phyloP scores from a whole-genome alignment of 176 grass and related monocot species.

The Musa itinerans region DNA sequence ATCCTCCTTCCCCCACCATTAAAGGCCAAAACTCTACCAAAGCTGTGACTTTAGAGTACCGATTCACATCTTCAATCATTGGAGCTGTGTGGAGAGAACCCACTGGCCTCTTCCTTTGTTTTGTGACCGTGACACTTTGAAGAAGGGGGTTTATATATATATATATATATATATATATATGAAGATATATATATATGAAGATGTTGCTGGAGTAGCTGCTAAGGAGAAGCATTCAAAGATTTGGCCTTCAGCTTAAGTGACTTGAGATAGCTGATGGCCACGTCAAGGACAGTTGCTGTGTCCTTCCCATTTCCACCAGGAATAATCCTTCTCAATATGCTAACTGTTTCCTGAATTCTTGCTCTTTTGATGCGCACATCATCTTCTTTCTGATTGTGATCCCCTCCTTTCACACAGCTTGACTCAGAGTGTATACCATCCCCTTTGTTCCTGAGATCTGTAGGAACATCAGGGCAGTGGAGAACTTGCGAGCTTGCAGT shows the following conservation, averaged over 20 bases:
- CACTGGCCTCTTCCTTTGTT: conserved; percentile 6
- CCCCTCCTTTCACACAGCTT: conserved; percentile 53
- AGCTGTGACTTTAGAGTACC: background rate
- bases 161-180: background rate
- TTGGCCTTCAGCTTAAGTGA: conserved; percentile 86
- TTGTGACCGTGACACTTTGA: background rate
- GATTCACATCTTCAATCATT: conserved; percentile 24
- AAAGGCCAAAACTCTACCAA: conserved; percentile 7
- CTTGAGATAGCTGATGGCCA: conserved; percentile 84
- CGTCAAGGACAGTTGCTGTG: conserved; percentile 66
- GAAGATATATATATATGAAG: background rate
- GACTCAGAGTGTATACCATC: conserved; percentile 39
- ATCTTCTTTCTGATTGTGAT: conserved; percentile 25
- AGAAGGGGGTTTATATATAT: background rate
- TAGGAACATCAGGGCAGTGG: conserved; percentile 16
- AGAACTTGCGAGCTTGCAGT: conserved; percentile 64
- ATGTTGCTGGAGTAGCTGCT: conserved; percentile 16
- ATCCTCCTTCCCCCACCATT: background rate
- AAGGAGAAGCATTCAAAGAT: conserved; percentile 42
- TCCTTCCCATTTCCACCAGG: conserved; percentile 69
- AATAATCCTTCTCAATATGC: conserved; percentile 63
- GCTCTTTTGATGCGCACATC: conserved; percentile 45
- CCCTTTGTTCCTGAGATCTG: conserved; percentile 25
- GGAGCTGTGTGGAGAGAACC: background rate
- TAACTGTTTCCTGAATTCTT: conserved; percentile 79